Evolutionary conservation across 2,329 filamentous ascomycete genomes (phyloP), one percentile per base, ranked within the genome.

Genomic region (Malbranchea cinnamomea): DNA sequence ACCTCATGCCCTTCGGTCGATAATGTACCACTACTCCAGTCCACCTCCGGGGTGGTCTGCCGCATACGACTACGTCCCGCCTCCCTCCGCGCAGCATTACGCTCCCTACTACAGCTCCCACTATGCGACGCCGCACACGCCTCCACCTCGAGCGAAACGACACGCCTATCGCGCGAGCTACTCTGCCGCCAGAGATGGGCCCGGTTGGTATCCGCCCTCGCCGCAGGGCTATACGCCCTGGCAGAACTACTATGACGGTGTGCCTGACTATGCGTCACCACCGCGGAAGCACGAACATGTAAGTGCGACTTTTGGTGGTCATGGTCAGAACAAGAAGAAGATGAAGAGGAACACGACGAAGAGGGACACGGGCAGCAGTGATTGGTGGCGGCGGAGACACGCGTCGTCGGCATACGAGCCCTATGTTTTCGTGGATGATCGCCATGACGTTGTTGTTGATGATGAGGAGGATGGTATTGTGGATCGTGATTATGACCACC

Each of bases 281-380:
- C 60, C 66, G 56, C 57, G 53, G 48, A 60, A 59, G 50, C 63
- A 67, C 54, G 68, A 74, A 57, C 66, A 69, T 74, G 71, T 75
- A 74, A 75, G 71, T 75, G 65, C 62, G 63, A 65, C 59, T 57
- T 53, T 49, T 49, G 53, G 54, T 50, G 53, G 46, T 40, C 46
- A 47, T 28, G n/a, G n/a, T 18, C 20, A 43, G 41, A 43, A 42
- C 43, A 37, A 46, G 45, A 26, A 30, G 23, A 35, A 28, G 20
- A 13, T n/a, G n/a, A n/a, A n/a, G n/a, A n/a, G n/a, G n/a, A 24
- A 5, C n/a, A n/a, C n/a, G 14, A 10, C 5, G n/a, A 24, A 24
- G 10, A n/a, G 20, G 7, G 20, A 7, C 7, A 22, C 7, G 20
- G 23, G 23, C 23, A 12, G 23, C n/a, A 24, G 10, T 10, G 23